phyloP scores from a whole-genome alignment of 1,139 yeast genomes.

The Eremothecium gossypii region DNA sequence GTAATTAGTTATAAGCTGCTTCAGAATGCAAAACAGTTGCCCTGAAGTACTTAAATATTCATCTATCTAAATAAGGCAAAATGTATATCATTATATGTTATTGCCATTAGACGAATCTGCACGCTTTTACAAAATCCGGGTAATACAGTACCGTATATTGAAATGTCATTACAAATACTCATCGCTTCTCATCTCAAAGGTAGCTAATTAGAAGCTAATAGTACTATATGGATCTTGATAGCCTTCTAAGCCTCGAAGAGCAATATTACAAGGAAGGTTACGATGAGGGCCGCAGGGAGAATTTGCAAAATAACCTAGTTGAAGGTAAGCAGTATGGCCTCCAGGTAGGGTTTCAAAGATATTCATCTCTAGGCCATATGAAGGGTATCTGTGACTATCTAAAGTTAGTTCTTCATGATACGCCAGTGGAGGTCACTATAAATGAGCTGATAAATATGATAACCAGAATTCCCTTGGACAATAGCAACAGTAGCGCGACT shows the following conservation, averaged over 20 bases:
- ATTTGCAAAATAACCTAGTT: conserved; percentile 44
- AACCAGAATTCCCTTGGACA: conserved; percentile 25
- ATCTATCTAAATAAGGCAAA: not conserved
- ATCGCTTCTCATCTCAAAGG: not conserved
- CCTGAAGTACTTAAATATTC: no score
- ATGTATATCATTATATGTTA: no score
- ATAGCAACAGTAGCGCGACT: conserved; percentile 42
- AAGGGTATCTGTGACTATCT: conserved; percentile 40
- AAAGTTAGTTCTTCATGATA: conserved; percentile 11
- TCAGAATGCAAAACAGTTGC: no score
- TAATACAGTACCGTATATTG: not conserved
- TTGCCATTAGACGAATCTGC: not conserved
- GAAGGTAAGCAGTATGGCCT: conserved; percentile 77
- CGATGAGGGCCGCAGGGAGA: conserved; percentile 40
- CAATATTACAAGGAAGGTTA: conserved; percentile 54
- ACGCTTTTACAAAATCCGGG: not conserved
- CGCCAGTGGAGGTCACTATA: conserved; percentile 16
- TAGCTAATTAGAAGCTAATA: not conserved
- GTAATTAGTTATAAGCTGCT: no score
- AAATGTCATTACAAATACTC: not conserved
- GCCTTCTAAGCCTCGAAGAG: conserved; percentile 23
- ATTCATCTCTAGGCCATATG: conserved; percentile 53
- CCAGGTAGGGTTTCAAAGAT: conserved; percentile 71
- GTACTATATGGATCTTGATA: conserved; percentile 20
- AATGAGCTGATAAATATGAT: conserved; percentile 17